Conservation (phyloP, 306 rosid genomes). For the Medicago truncatula region DNA sequence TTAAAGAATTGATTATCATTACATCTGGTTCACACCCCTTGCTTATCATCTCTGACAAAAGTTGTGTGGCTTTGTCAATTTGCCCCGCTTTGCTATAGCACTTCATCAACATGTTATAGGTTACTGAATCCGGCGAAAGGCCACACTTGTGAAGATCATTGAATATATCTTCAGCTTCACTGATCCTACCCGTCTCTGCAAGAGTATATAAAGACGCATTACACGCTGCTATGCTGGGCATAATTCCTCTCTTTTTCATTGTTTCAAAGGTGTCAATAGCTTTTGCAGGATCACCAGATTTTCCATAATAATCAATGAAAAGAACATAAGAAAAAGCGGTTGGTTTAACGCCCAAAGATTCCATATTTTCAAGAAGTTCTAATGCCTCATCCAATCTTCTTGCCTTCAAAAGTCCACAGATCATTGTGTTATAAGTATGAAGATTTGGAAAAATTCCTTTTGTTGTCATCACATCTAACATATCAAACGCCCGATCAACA, state of each 20-base stretch:
- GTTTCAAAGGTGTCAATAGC: conserved; percentile 78
- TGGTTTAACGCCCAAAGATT: conserved; percentile 70
- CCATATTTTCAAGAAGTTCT: conserved; percentile 69
- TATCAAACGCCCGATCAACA: conserved; percentile 70
- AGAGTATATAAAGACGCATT: conserved; percentile 88
- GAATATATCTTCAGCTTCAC: conserved; percentile 75
- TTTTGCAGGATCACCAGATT: conserved; percentile 76
- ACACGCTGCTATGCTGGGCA: conserved; percentile 84
- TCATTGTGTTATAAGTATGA: conserved; percentile 84
- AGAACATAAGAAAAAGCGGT: conserved; percentile 83
- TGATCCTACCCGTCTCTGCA: conserved; percentile 73
- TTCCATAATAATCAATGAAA: conserved; percentile 91
- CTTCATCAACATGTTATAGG: conserved; percentile 94
- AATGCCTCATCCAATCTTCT: conserved; percentile 78
- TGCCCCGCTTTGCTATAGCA: conserved; percentile 87
- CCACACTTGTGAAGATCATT: conserved; percentile 74
- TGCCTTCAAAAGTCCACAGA: conserved; percentile 71
- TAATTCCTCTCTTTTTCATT: conserved; percentile 82
- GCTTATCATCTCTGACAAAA: conserved; percentile 72
- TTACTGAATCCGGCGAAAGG: conserved; percentile 81
- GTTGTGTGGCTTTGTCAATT: conserved; percentile 74
- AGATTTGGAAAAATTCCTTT: conserved; percentile 81
- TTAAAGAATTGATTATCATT: conserved; percentile 75
- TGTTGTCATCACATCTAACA: conserved; percentile 66
- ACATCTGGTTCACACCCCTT: conserved; percentile 87